These are phyloP conservation scores for Rhododendron vialii DNA, from an alignment of 148 eudicot genomes.

Conservation along the genomic window DNA sequence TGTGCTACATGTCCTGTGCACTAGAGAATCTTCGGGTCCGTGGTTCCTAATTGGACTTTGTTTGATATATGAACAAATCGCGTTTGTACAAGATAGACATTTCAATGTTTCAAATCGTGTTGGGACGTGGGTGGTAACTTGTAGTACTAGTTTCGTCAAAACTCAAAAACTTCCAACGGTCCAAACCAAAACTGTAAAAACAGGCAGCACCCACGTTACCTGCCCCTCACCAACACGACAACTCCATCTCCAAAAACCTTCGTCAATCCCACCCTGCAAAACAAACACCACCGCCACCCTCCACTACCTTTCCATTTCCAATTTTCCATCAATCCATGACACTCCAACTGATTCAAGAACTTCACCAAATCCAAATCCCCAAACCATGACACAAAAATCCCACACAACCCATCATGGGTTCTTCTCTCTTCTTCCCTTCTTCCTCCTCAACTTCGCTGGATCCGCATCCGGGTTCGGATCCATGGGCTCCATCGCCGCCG, in stretches of 20 bases:
- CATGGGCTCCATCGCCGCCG: slow-evolving; percentile 80
- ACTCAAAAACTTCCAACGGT: not conserved
- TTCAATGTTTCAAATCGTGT: too few species aligned
- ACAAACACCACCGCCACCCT: slow-evolving; percentile 4
- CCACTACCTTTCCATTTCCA: not conserved
- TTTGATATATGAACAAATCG: too few species aligned
- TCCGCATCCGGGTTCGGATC: slow-evolving; percentile 67
- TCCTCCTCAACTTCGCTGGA: slow-evolving; percentile 11
- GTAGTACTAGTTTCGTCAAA: not conserved
- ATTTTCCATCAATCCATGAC: slow-evolving; percentile 21
- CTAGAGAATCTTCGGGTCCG: too few species aligned
- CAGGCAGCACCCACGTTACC: slow-evolving; percentile 20
- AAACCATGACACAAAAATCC: slow-evolving; percentile 9
- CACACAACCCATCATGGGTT: slow-evolving; percentile 21
- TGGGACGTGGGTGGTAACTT: not conserved
- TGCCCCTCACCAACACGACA: not conserved
- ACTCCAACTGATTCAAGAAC: not conserved
- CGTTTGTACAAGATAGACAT: too few species aligned
- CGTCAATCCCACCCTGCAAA: not conserved
- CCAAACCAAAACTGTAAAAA: slow-evolving; percentile 13
- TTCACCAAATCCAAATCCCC: slow-evolving; percentile 14
- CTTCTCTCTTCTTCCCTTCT: not conserved
- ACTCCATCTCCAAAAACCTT: slow-evolving; percentile 1
- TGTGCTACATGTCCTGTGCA: too few species aligned
- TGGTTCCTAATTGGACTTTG: too few species aligned